Base-by-base conservation (phyloP, 441 rosid genomes). In the Aquilaria agallochum region DNA sequence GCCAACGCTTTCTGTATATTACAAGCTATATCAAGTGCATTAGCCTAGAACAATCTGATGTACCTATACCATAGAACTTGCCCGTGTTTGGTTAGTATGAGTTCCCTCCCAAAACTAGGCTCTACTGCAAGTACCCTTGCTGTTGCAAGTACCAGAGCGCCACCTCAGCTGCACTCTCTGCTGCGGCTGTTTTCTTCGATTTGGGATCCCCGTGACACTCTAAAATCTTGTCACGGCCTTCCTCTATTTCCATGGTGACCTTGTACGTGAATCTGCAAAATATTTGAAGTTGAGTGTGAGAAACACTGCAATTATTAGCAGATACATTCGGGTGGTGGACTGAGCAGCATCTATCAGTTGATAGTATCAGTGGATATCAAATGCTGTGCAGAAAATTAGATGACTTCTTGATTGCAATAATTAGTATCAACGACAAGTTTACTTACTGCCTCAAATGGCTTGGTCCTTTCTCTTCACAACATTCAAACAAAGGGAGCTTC, bases 131-230 rank as follows among this genome's bases (percentile, higher is more conserved):
- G 72, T 84, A 82, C 2, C 87, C 90, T 64, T 67, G 59, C 13
- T 71, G 76, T 56, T 77, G 59, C 64, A 92, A 73, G 78, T 76
- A 92, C 97, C 98, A 88, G 31, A 95, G 53, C 14, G 92, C 92
- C 31, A 83, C 97, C 79, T 87, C 77, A 5, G 98, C 99, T 13
- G 99, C 97, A 46, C 80, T 65, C 76, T 95, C 99, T 4, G 97
- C 88, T 0, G 98, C 95, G 53, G 80, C 83, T 78, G 82, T 95
- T 88, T 95, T 95, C 33, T 75, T 86, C 4, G 66, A 52, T 61
- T 50, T 74, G 63, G 87, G 72, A 4, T 68, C 73, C 27, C 97
- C 90, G 36, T 66, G 69, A 74, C 96, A 87, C 68, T 87, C 94
- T 72, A 95, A 50, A n/a, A 70, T 55, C 71, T 60, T 63, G 56